phyloP scores from a whole-genome alignment of 2,329 filamentous ascomycete species.

The Exophiala viscosa region DNA sequence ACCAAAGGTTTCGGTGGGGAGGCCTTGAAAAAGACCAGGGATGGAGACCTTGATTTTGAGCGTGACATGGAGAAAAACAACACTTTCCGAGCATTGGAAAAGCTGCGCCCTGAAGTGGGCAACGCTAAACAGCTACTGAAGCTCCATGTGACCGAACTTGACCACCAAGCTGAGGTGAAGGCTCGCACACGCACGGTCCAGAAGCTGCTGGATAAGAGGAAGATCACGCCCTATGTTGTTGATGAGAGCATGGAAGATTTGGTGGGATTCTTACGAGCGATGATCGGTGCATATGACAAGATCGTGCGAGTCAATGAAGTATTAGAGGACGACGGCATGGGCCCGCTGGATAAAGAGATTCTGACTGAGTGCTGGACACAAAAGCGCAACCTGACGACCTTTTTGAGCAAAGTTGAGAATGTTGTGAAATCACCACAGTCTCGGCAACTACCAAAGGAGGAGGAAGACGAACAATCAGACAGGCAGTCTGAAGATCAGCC shows the following conservation, averaged over 20 bases:
- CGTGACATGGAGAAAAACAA: slow-evolving; percentile 25
- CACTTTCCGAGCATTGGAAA: slow-evolving; percentile 21
- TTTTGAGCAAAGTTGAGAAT: slow-evolving; percentile 14
- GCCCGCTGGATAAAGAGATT: slow-evolving; percentile 20
- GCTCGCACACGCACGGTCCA: slow-evolving; percentile 17
- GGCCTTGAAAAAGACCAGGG: slow-evolving; percentile 17
- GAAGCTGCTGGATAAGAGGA: slow-evolving; percentile 15
- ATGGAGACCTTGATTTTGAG: slow-evolving; percentile 26
- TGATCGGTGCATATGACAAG: slow-evolving; percentile 35
- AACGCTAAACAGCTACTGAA: slow-evolving; percentile 24
- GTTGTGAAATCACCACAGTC: neutral
- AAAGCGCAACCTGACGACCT: slow-evolving; percentile 17
- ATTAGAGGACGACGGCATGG: slow-evolving; percentile 25
- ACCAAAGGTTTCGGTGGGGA: slow-evolving; percentile 23
- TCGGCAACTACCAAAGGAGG: neutral
- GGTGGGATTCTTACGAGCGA: slow-evolving; percentile 28
- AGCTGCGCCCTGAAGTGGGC: slow-evolving; percentile 11
- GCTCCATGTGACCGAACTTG: slow-evolving; percentile 19
- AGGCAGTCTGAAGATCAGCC: no score
- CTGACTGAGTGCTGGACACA: slow-evolving; percentile 15
- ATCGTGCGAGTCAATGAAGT: slow-evolving; percentile 27
- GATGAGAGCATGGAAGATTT: slow-evolving; percentile 23
- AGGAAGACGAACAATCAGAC: neutral
- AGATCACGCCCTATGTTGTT: slow-evolving; percentile 11
- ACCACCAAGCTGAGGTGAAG: slow-evolving; percentile 14